These are phyloP conservation scores for Pseudogymnoascus sp. DNA, from an alignment of 2,329 filamentous ascomycete genomes.

Conservation along the genomic window DNA sequence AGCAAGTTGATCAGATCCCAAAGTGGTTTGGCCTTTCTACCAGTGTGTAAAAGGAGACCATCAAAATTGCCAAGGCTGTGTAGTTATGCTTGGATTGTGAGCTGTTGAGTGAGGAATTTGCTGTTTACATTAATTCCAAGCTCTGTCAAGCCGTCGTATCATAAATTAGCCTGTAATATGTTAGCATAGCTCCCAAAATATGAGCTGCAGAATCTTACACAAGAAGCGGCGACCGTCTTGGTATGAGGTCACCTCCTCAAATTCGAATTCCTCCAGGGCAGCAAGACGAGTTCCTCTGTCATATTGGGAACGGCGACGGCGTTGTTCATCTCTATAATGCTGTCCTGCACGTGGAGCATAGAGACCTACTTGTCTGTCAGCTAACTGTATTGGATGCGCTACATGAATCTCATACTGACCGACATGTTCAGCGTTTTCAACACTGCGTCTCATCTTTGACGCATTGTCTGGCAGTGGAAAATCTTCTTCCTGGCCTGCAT, in stretches of 20 bases:
- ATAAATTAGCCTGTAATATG: neutral
- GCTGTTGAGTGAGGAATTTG: neutral
- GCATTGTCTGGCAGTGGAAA: conserved; percentile 78
- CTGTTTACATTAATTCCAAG: neutral
- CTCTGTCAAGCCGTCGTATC: neutral
- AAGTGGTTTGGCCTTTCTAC: neutral
- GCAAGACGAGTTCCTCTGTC: conserved; percentile 73
- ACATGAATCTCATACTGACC: conserved; percentile 44
- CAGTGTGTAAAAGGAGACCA: neutral
- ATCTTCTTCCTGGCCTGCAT: conserved; percentile 60
- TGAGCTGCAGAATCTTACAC: conserved; percentile 34
- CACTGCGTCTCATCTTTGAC: conserved; percentile 79
- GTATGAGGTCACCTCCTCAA: conserved; percentile 29
- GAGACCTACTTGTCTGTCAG: conserved; percentile 46
- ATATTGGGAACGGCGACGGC: conserved; percentile 67
- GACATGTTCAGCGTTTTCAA: conserved; percentile 77
- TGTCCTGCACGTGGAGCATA: conserved; percentile 74
- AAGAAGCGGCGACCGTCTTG: conserved; percentile 42
- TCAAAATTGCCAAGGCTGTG: neutral
- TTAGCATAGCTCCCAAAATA: neutral
- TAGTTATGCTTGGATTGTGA: neutral
- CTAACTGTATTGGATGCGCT: neutral
- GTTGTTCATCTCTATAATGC: conserved; percentile 65
- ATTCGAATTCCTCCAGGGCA: conserved; percentile 52
- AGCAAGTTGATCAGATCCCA: neutral